Evolutionary conservation across 208 protist genomes (phyloP), one percentile per base, ranked within the genome.

Genomic region (Leishmania tropica): DNA sequence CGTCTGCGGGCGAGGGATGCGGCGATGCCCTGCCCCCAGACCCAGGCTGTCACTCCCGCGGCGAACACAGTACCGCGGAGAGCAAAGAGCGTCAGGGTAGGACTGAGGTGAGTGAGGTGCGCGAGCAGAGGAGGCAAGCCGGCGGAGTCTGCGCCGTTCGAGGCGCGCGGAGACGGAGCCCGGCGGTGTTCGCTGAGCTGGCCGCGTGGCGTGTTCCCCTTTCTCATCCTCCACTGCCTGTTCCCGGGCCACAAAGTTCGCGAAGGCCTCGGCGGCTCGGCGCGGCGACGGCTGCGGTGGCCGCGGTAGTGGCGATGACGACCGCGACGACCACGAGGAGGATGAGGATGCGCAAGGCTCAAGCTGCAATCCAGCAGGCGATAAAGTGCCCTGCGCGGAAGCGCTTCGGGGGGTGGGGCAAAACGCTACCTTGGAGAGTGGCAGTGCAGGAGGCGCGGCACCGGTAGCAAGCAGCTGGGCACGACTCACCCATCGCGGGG

Each of bases 291-390:
- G 37, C 21, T 37, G 68, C 24, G 82, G 82, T 31, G 60, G 82
- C 3, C 78, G 72, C 21, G 82, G 82, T 51, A 70, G 71, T 6
- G 82, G 82, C 17, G 82, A 85, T 40, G 82, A 79, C 4, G 82
- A 81, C 62, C 82, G 70, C 24, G 78, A 85, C 54, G 82, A 85
- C 82, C 82, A 85, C 65, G 78, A 76, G 0, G 82, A 85, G 13
- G 76, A 13, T 42, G n/a, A 80, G n/a, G 82, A 85, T 0, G 76
- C 75, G 37, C 60, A 37, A 40, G 53, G 78, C 45, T 65, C 78
- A 35, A 62, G 45, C 3, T 37, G 76, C 28, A 64, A 65, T 0
- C 21, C 48, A 1, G 65, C 31, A 54, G 67, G 60, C 15, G 65
- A 80, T n/a, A 24, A 65, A 60, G 37, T 76, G 48, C 48, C 40